These are phyloP conservation scores for Sungouiozyma intestinalis DNA, from an alignment of 805 yeast species.

Conservation along the genomic window DNA sequence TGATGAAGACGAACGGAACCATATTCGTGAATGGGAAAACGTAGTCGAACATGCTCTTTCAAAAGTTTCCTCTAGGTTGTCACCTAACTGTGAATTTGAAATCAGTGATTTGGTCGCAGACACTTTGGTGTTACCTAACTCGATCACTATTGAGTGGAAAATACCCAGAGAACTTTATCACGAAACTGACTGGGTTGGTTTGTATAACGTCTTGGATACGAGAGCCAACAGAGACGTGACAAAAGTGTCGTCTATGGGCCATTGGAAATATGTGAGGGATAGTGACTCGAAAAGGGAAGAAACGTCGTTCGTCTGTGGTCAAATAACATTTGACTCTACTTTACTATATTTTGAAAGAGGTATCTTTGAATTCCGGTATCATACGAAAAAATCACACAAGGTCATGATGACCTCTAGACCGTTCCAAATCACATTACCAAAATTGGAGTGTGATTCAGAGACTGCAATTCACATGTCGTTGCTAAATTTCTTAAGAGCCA, in stretches of 20 bases:
- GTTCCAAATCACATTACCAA: conserved; percentile 44
- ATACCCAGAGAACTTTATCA: conserved; percentile 39
- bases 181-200: conserved; percentile 63
- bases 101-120: conserved; percentile 15
- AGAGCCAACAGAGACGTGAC: conserved; percentile 47
- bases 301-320: conserved; percentile 32
- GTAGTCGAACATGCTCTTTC: conserved; percentile 13
- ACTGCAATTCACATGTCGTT: conserved; percentile 14
- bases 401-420: conserved; percentile 59
- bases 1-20: conserved; percentile 1
- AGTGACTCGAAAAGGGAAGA: conserved; percentile 2
- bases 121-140: conserved; percentile 29
- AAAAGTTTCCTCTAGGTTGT: conserved; percentile 13
- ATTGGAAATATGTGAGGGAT: conserved; percentile 45
- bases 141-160: conserved; percentile 45
- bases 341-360: conserved; percentile 58
- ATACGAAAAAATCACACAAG: conserved; percentile 53
- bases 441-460: conserved; percentile 16
- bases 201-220: conserved; percentile 54
- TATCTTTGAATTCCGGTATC: conserved; percentile 64
- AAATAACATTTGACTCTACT: conserved; percentile 37
- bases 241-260: conserved; percentile 49
- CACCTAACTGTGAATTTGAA: conserved; percentile 22
- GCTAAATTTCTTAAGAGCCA: conserved; percentile 11
- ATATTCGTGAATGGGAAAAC: conserved; percentile 12